Evolutionary conservation across 2,329 filamentous ascomycete genomes (phyloP).

Genomic region (Colletotrichum neosansevieriae): DNA sequence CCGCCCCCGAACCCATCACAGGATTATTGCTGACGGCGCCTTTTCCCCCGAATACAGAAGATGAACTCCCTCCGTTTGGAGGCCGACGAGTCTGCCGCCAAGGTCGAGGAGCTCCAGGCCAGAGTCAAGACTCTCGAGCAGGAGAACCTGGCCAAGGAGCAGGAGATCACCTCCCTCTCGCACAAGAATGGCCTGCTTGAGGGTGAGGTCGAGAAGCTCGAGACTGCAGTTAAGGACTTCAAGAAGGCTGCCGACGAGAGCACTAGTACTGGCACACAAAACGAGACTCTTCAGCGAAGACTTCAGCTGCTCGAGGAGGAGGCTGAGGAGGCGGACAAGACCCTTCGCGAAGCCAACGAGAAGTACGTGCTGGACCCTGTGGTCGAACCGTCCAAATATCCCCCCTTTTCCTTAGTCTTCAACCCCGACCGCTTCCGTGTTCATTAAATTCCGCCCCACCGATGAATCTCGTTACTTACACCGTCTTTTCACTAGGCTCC

Average conservation of each 20-base stretch:
- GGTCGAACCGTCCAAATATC: slow-evolving; percentile 31
- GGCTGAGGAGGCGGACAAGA: slow-evolving; percentile 96
- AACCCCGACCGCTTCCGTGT: slow-evolving; percentile 5
- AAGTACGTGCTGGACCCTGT: slow-evolving; percentile 75
- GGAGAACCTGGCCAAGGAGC: slow-evolving; percentile 96
- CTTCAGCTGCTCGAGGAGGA: slow-evolving; percentile 98
- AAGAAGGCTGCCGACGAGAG: slow-evolving; percentile 90
- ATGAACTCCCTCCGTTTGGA: slow-evolving; percentile 95
- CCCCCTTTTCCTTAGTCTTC: slow-evolving; percentile 21
- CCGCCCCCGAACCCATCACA: slow-evolving; percentile 27
- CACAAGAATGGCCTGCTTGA: slow-evolving; percentile 97
- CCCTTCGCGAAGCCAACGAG: slow-evolving; percentile 95
- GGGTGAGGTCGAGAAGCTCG: slow-evolving; percentile 91
- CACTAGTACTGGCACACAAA: slow-evolving; percentile 85
- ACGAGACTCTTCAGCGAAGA: slow-evolving; percentile 91
- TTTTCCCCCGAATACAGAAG: slow-evolving; percentile 70
- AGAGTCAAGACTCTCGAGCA: slow-evolving; percentile 94
- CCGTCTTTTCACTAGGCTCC: slow-evolving; percentile 73
- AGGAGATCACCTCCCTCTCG: slow-evolving; percentile 95
- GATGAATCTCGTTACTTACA: slow-evolving; percentile 39
- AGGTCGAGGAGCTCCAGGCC: slow-evolving; percentile 87
- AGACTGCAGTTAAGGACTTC: slow-evolving; percentile 83
- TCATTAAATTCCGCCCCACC: slow-evolving; percentile 35
- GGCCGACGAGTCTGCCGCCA: slow-evolving; percentile 84
- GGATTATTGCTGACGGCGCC: slow-evolving; percentile 37